phyloP scores from a whole-genome alignment of 305 asterid genomes.

The Stenogyne calaminthoides region DNA sequence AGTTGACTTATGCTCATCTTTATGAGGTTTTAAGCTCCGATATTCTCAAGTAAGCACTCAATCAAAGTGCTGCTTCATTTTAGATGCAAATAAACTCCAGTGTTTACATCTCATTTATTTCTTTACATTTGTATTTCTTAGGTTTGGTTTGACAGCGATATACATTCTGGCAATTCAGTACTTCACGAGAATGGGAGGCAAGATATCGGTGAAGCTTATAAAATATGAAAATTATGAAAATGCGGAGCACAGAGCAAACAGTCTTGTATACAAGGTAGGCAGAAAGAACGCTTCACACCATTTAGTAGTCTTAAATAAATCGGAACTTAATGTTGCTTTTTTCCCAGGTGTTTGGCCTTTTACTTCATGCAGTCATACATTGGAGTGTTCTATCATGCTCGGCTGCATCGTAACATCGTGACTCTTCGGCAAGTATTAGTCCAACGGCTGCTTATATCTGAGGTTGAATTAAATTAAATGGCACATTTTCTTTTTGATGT shows the following conservation, averaged over 20 bases:
- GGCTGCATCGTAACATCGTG: constrained; percentile 79
- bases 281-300: background rate
- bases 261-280: constrained; percentile 92
- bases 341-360: constrained; percentile 89
- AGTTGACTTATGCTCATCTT: constrained; percentile 89
- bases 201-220: constrained; percentile 79
- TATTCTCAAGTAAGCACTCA: constrained; percentile 64
- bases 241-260: constrained; percentile 72
- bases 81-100: too few relatives aligned
- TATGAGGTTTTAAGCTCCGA: constrained; percentile 68
- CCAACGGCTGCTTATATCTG: constrained; percentile 83
- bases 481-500: background rate
- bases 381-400: constrained; percentile 89
- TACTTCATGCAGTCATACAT: constrained; percentile 97
- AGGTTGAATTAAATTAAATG: constrained; percentile 49
- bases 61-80: background rate
- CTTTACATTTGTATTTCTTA: constrained; percentile 36
- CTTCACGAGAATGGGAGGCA: constrained; percentile 81
- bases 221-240: constrained; percentile 68
- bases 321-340: constrained; percentile 18
- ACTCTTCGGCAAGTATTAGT: constrained; percentile 87
- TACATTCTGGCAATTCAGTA: constrained; percentile 89
- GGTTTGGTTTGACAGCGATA: constrained; percentile 74
- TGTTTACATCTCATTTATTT: background rate
- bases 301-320: background rate